Evolutionary conservation across 2,329 filamentous ascomycete species (phyloP).

Genomic region (Calycina marina): DNA sequence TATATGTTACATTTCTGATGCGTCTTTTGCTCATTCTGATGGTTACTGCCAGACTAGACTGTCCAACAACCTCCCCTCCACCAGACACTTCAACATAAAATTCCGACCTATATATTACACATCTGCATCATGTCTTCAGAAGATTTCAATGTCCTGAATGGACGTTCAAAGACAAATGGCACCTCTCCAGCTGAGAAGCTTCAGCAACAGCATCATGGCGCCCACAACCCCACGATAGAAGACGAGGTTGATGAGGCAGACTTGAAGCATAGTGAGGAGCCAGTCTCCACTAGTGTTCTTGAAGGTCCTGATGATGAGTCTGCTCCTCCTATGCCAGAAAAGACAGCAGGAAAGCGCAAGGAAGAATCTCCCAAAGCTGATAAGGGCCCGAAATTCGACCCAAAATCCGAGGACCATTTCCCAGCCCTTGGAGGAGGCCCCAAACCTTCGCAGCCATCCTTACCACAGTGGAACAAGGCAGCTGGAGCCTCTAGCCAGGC

Average conservation of each 20-base stretch:
- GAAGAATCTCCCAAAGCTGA: slow-evolving; percentile 29
- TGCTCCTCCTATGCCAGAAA: slow-evolving; percentile 38
- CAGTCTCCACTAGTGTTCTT: slow-evolving; percentile 25
- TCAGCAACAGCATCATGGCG: slow-evolving; percentile 48
- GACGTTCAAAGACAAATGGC: slow-evolving; percentile 11
- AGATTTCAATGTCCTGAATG: slow-evolving; percentile 9
- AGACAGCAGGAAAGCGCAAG: slow-evolving; percentile 56
- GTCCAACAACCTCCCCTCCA: too few relatives aligned
- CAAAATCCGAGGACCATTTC: slow-evolving; percentile 80
- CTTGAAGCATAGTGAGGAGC: slow-evolving; percentile 38
- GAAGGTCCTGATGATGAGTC: slow-evolving; percentile 26
- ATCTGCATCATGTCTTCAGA: slow-evolving; percentile 20
- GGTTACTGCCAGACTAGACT: too few relatives aligned
- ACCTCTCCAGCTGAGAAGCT: slow-evolving; percentile 29
- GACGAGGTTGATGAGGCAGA: slow-evolving; percentile 76
- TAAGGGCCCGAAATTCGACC: slow-evolving; percentile 45
- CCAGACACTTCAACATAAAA: too few relatives aligned
- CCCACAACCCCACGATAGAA: slow-evolving; percentile 55
- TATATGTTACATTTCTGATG: too few relatives aligned
- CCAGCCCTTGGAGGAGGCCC: slow-evolving; percentile 66
- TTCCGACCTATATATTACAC: too few relatives aligned
- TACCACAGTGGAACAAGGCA: slow-evolving; percentile 63
- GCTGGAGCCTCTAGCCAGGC: slow-evolving; percentile 29
- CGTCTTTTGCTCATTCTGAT: too few relatives aligned
- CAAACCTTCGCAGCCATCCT: slow-evolving; percentile 43